Base-by-base conservation (phyloP, 2,329 filamentous ascomycete genomes). In the Hymenotorrendiella dingleyae region DNA sequence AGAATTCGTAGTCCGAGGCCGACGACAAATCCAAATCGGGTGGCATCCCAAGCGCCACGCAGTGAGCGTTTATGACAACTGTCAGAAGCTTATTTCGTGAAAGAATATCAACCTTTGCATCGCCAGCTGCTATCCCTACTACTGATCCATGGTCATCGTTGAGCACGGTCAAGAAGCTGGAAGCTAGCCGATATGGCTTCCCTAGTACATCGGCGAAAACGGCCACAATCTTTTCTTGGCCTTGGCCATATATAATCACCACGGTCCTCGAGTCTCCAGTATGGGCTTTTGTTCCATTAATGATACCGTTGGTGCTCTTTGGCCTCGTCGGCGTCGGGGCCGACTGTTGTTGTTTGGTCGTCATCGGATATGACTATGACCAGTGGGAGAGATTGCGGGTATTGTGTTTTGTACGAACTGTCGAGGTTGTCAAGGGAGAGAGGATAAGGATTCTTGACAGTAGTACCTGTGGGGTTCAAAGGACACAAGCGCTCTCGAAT, bases 1-100 rank as follows among this genome's bases (percentile, higher is more conserved):
- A 72, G 54, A 91, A 93, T 62, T 94, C 87, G 65, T 91, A 93
- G 65, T 93, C 85, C 66, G 84, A 90, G 44, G 74, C 64, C 20
- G 76, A 69, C 12, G 82, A 87, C 19, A 89, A 72, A 34, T 70
- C 62, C 28, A 74, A 62, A 52, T 86, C 79, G n/a, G 82, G 79
- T 14, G 80, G 78, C 68, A 82, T 84, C 22, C 79, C 80, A 42
- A 80, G 70, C 54, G 82, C 79, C 49, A 88, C 78, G 59, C 82
- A 86, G 61, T 91, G 84, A 19, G 84, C 80, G 60, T 90, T 84
- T 60, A 93, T 83, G 43, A 82, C 68, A 36, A 88, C 74, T 33
- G 86, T 69, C 24, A 80, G 69, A 11, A 69, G 64, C 47, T 67
- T 72, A 52, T 82, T 68, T 54, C 80, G 75, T n/a, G 67, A 62